phyloP scores from a whole-genome alignment of 208 protist genomes.

The Leishmania lainsoni region DNA sequence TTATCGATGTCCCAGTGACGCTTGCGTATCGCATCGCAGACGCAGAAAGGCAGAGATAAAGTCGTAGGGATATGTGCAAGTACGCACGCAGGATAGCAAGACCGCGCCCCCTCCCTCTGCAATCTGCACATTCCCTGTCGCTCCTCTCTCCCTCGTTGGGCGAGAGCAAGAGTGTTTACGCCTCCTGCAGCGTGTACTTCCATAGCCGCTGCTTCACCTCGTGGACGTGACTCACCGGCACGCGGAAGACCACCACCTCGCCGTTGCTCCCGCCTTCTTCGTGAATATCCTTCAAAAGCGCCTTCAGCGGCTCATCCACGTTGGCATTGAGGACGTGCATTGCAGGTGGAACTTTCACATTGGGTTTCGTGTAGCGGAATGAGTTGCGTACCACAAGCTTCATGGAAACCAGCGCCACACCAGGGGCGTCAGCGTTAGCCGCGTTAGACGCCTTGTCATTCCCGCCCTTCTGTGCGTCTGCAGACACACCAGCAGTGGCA shows the following conservation, averaged over 20 bases:
- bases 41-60: not conserved
- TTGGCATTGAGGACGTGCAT: slow-evolving; percentile 64
- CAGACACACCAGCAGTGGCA: slow-evolving; percentile 4
- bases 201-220: slow-evolving; percentile 77
- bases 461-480: slow-evolving; percentile 9
- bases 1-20: not conserved
- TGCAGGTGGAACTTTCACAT: slow-evolving; percentile 56
- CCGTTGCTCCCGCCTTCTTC: slow-evolving; percentile 36
- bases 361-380: slow-evolving; percentile 62
- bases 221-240: slow-evolving; percentile 46
- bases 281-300: slow-evolving; percentile 26
- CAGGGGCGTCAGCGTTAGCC: not conserved
- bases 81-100: not conserved
- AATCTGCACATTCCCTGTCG: not conserved
- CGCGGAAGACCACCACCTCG: slow-evolving; percentile 67
- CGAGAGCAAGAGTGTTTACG: slow-evolving; percentile 2
- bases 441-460: not conserved
- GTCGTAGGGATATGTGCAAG: not conserved
- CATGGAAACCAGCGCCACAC: slow-evolving; percentile 24
- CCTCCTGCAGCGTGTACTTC: slow-evolving; percentile 85
- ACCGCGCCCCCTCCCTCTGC: not conserved
- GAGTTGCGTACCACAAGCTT: slow-evolving; percentile 71
- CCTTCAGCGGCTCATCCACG: slow-evolving; percentile 31
- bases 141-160: not conserved
- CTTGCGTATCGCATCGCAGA: not conserved